Evolutionary conservation across 1,284 basidiomycete genomes (phyloP).

Genomic region (Trichosporon sp.): DNA sequence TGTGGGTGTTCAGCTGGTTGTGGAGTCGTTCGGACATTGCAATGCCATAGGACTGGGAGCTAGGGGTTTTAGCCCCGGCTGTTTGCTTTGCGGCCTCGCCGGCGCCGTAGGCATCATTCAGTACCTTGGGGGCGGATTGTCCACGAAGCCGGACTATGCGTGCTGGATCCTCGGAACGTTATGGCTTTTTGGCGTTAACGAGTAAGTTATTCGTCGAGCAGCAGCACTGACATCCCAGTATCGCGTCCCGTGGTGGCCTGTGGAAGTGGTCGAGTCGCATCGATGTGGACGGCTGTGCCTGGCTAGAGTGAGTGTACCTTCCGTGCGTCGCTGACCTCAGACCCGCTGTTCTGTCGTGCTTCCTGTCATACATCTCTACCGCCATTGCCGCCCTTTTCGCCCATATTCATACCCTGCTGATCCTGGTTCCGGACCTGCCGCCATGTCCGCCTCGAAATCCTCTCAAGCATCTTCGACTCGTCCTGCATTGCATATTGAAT

Average conservation of each 20-base stretch:
- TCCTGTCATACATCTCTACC: conserved; percentile 10
- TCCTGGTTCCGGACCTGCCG: conserved; percentile 8
- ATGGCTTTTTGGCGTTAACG: conserved; percentile 34
- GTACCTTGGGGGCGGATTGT: neutral
- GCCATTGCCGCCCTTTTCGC: conserved; percentile 15
- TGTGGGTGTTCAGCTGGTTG: neutral
- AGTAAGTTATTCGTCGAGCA: conserved; percentile 24
- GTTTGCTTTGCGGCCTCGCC: neutral
- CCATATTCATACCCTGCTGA: conserved; percentile 9
- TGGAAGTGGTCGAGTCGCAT: neutral
- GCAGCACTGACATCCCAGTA: neutral
- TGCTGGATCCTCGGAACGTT: conserved; percentile 16
- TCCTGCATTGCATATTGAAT: neutral
- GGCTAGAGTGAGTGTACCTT: conserved; percentile 1
- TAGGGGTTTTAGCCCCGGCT: neutral
- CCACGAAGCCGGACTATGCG: neutral
- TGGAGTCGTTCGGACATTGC: neutral
- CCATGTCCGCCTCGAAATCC: conserved; percentile 11
- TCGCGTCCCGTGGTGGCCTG: neutral
- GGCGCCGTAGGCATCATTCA: neutral
- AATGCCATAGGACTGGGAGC: neutral
- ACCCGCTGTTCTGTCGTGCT: neutral
- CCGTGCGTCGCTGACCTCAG: conserved; percentile 6
- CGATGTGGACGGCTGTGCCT: neutral
- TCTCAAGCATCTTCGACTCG: neutral